phyloP scores from a whole-genome alignment of 768 basidiomycete species.

The Inosperma sp. region DNA sequence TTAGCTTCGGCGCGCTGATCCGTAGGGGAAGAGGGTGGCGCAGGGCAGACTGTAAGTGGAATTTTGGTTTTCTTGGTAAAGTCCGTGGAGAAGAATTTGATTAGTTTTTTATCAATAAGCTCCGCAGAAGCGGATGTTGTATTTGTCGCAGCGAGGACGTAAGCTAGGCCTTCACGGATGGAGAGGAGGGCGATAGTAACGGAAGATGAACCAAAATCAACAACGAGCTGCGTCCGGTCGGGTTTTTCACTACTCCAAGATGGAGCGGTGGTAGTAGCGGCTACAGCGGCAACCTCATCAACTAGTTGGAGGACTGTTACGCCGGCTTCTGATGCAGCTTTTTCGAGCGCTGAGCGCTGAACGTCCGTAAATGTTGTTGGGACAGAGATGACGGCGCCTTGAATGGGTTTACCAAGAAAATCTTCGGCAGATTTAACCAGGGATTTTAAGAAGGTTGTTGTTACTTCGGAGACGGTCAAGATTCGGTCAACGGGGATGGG shows the following conservation, averaged over 20 bases:
- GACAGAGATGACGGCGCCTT: conserved; percentile 79
- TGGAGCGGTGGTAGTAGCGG: conserved; percentile 49
- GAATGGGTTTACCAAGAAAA: conserved; percentile 76
- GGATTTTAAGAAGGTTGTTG: conserved; percentile 79
- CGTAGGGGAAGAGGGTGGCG: conserved; percentile 24
- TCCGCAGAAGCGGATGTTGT: conserved; percentile 55
- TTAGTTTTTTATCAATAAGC: conserved; percentile 73
- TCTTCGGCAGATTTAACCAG: conserved; percentile 85
- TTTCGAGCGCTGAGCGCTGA: conserved; percentile 66
- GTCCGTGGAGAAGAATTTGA: conserved; percentile 91
- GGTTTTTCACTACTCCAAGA: conserved; percentile 35
- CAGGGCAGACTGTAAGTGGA: conserved; percentile 58
- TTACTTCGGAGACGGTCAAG: conserved; percentile 78
- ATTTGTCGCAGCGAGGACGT: conserved; percentile 53
- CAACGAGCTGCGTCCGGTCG: conserved; percentile 75
- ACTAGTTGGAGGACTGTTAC: conserved; percentile 81
- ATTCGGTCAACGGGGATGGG: conserved; percentile 63
- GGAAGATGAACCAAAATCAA: conserved; percentile 78
- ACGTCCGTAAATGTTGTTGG: conserved; percentile 69
- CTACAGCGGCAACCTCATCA: conserved; percentile 80
- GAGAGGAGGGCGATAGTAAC: conserved; percentile 66
- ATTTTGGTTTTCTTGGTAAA: conserved; percentile 95
- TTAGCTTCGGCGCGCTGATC: conserved; percentile 92
- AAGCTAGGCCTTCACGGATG: conserved; percentile 69
- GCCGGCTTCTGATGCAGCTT: conserved; percentile 76